phyloP scores from a whole-genome alignment of 345 rosid species.

The Turnera subulata region DNA sequence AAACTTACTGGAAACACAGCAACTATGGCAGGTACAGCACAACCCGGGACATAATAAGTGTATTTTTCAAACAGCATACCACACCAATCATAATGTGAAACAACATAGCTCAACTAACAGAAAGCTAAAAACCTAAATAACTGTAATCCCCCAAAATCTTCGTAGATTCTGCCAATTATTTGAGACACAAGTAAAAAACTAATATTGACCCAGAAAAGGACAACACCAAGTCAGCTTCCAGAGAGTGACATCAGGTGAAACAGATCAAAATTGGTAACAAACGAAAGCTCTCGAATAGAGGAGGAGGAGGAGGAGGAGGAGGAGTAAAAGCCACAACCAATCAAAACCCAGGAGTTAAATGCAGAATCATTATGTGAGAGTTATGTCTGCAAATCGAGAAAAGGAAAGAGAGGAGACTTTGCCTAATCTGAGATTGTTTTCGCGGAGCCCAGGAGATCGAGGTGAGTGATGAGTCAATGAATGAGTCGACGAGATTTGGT shows the following conservation, averaged over 20 bases:
- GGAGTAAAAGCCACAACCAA: too few relatives aligned
- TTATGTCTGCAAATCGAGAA: neutral
- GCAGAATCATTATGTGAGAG: neutral
- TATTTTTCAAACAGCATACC: too few relatives aligned
- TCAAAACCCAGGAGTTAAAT: too few relatives aligned
- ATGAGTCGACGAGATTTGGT: neutral
- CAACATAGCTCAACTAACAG: too few relatives aligned
- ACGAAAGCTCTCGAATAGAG: too few relatives aligned
- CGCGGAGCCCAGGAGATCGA: conserved; percentile 2
- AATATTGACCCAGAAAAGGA: neutral
- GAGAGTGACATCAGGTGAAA: neutral
- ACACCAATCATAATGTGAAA: too few relatives aligned
- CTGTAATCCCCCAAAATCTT: neutral
- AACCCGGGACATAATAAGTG: too few relatives aligned
- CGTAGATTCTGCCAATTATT: neutral
- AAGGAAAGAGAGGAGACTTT: neutral
- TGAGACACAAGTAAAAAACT: neutral
- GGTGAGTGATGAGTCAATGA: neutral
- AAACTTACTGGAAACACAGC: too few relatives aligned
- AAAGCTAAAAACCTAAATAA: neutral
- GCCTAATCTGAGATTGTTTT: conserved; percentile 27
- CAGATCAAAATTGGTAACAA: neutral
- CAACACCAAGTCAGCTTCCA: neutral
- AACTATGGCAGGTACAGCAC: too few relatives aligned
- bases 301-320: too few relatives aligned